Base-by-base conservation (phyloP, 306 rosid species). In the Trifolium subterraneum region DNA sequence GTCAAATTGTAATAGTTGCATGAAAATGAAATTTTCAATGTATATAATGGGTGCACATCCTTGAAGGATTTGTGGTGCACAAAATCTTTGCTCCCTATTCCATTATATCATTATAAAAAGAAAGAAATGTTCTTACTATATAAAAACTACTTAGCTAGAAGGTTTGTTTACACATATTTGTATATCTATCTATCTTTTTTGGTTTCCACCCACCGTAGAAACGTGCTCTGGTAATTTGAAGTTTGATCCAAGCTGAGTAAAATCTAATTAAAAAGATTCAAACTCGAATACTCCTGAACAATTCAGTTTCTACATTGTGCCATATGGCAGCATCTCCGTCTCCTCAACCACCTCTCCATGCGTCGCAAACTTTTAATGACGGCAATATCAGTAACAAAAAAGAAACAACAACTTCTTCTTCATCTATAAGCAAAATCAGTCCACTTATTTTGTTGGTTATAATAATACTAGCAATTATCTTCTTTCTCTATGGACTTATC, bases 361-460 rank as follows among this genome's bases (percentile, higher is more conserved):
- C 79, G 51, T 72, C 41, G 50, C 70, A 77, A 78, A 13, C 64
- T 45, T 77, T 79, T 50, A 79, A 59, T 52, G 41, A 72, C 38
- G 65, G 14, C 3, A 73, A 44, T 50, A 27, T 7, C 4, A 73
- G 35, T 31, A 19, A 79, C 45, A 77, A 73, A 19, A 55, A 84
- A 42, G 84, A 72, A 82, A 52, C 90, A 27, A 13, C 87, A 10
- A 42, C 86, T 5, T 22, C 83, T 5, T 22, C 83, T 18, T 81
- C 92, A 77, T 80, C 92, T 44, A 11, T 82, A 23, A 82, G 84
- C 78, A 84, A 64, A 80, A 86, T 93, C 41, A 91, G 89, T 42
- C 97, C 97, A 63, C 41, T 81, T 0, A 72, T 93, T 58, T 76
- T 88, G 35, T 69, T 93, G 15, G 87, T 91, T 16, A 87, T 93